Percentiles rank a stretch among this genome's conserved stretches.
Evolutionary conservation across 148 eudicot species (phyloP).

Genomic region (Chenopodium formosanum): DNA sequence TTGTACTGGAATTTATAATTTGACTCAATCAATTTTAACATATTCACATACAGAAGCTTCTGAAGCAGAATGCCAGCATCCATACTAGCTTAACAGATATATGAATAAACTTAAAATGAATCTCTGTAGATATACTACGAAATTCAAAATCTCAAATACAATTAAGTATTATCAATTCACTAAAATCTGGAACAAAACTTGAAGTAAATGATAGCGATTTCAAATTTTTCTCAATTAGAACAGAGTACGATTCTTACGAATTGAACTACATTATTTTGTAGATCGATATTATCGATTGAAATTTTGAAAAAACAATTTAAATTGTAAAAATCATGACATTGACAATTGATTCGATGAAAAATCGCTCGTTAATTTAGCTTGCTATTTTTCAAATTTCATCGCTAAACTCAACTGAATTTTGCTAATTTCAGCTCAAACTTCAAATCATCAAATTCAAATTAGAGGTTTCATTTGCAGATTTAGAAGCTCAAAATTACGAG

Average conservation of each 20-base stretch:
- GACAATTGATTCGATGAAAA: not conserved
- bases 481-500: not conserved
- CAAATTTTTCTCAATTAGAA: not conserved
- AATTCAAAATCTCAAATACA: not conserved
- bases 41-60: not conserved
- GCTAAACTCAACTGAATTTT: not conserved
- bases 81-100: not conserved
- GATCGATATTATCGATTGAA: not conserved
- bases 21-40: not conserved
- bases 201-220: not conserved
- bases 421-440: not conserved
- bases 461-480: not conserved
- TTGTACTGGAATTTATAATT: not conserved
- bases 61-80: not conserved
- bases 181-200: not conserved
- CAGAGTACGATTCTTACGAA: not conserved
- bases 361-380: not conserved
- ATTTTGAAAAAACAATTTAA: not conserved
- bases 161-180: not conserved
- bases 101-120: not conserved
- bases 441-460: not conserved
- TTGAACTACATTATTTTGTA: not conserved
- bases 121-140: not conserved
- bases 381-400: not conserved
- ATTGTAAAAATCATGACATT: not conserved